Evolutionary conservation across 2,329 filamentous ascomycete genomes (phyloP).

Genomic region (Pseudogymnoascus sp.): DNA sequence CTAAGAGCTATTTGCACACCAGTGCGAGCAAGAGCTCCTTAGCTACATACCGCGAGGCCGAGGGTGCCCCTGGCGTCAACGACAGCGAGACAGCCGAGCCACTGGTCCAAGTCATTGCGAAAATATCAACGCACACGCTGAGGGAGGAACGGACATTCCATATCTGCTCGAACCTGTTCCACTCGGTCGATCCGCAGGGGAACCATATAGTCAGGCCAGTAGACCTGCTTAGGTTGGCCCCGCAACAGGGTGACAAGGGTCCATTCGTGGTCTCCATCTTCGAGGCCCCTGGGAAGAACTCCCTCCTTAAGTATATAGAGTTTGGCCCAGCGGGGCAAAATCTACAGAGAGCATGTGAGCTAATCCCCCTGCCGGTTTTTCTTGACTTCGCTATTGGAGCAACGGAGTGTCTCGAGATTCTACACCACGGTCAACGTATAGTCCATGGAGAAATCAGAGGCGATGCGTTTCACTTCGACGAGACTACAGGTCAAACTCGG

Average conservation of each 20-base stretch:
- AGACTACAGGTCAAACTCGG: constrained; percentile 64
- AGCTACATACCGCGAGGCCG: neutral
- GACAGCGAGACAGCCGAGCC: constrained; percentile 15
- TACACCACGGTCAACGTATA: constrained; percentile 83
- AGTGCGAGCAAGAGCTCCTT: neutral
- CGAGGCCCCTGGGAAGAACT: constrained; percentile 69
- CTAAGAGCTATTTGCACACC: constrained; percentile 2
- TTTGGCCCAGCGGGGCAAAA: constrained; percentile 61
- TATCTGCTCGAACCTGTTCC: constrained; percentile 66
- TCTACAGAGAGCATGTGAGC: constrained; percentile 25
- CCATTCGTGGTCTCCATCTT: constrained; percentile 76
- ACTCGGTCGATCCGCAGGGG: constrained; percentile 64
- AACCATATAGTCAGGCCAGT: constrained; percentile 75
- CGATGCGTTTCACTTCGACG: constrained; percentile 84
- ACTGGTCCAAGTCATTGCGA: constrained; percentile 59
- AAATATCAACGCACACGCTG: constrained; percentile 74
- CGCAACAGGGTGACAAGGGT: constrained; percentile 61
- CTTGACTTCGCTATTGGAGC: constrained; percentile 89
- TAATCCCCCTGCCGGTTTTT: constrained; percentile 61
- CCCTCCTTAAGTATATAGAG: constrained; percentile 63
- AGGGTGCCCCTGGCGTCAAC: constrained; percentile 5
- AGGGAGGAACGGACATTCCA: constrained; percentile 85
- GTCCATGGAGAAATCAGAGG: constrained; percentile 87
- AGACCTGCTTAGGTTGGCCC: constrained; percentile 67
- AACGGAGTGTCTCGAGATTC: constrained; percentile 74